These are phyloP conservation scores for Phaeomoniella chlamydospora DNA, from an alignment of 2,329 filamentous ascomycete species.

Conservation along the genomic window DNA sequence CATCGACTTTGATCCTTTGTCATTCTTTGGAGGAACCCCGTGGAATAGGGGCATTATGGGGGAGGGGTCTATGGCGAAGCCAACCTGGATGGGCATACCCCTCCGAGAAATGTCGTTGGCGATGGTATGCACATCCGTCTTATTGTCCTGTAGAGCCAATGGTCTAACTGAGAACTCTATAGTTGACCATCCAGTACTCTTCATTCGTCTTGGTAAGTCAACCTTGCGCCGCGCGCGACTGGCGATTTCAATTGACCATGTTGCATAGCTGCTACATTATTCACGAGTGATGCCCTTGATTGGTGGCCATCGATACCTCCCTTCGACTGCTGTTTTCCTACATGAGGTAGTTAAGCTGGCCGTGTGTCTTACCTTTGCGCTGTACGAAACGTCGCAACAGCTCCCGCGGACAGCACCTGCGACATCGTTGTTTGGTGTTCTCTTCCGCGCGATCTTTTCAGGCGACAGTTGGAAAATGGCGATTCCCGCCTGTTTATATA, in stretches of 20 bases:
- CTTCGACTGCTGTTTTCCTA: conserved; percentile 85
- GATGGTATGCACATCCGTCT: conserved; percentile 18
- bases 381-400: conserved; percentile 72
- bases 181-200: conserved; percentile 29
- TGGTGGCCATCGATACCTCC: conserved; percentile 75
- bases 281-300: conserved; percentile 81
- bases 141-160: neutral
- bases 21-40: neutral
- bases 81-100: conserved; percentile 17
- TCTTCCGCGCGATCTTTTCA: conserved; percentile 69
- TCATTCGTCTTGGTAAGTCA: conserved; percentile 26
- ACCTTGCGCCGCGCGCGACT: neutral
- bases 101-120: conserved; percentile 21
- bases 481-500: conserved; percentile 77
- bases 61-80: conserved; percentile 16
- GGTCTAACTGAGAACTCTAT: conserved; percentile 6
- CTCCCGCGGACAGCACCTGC: conserved; percentile 66
- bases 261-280: conserved; percentile 81
- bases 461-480: conserved; percentile 91
- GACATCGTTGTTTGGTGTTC: conserved; percentile 64
- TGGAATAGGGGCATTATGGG: conserved; percentile 13
- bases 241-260: too few relatives aligned
- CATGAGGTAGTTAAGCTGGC: conserved; percentile 85
- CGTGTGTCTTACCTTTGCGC: conserved; percentile 70
- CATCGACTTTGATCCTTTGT: neutral